Evolutionary conservation across 148 eudicot genomes (phyloP).

Genomic region (Selenicereus undatus): DNA sequence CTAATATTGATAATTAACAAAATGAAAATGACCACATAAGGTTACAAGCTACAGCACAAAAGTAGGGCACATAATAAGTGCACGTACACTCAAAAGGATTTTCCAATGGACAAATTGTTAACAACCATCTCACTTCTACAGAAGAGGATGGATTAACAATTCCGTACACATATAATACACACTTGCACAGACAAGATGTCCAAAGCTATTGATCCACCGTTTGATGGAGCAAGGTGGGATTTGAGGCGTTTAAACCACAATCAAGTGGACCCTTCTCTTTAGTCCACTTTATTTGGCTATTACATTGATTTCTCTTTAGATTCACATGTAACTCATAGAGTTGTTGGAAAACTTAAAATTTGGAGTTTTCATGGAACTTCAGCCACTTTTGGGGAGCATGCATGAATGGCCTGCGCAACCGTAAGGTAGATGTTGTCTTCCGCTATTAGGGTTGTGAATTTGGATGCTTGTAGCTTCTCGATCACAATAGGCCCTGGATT

Average conservation of each 20-base stretch:
- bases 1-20: not conserved
- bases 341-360: not conserved
- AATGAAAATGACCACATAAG: not conserved
- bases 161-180: not conserved
- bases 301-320: not conserved
- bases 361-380: conserved; percentile 2
- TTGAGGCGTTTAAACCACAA: too few relatives aligned
- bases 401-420: conserved; percentile 66
- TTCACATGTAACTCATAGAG: not conserved
- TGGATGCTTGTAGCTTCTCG: conserved; percentile 74
- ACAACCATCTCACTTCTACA: not conserved
- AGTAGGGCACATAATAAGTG: not conserved
- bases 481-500: conserved; percentile 85
- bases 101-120: not conserved
- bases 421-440: conserved; percentile 71
- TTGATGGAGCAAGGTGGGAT: not conserved
- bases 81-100: not conserved
- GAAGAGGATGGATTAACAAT: not conserved
- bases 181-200: not conserved
- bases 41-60: not conserved
- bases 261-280: not conserved
- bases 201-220: not conserved
- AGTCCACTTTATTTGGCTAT: not conserved
- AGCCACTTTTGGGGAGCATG: conserved; percentile 33
- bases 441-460: conserved; percentile 45